Conservation (phyloP, 2,329 filamentous ascomycete genomes). For the Aspergillus vadensis region DNA sequence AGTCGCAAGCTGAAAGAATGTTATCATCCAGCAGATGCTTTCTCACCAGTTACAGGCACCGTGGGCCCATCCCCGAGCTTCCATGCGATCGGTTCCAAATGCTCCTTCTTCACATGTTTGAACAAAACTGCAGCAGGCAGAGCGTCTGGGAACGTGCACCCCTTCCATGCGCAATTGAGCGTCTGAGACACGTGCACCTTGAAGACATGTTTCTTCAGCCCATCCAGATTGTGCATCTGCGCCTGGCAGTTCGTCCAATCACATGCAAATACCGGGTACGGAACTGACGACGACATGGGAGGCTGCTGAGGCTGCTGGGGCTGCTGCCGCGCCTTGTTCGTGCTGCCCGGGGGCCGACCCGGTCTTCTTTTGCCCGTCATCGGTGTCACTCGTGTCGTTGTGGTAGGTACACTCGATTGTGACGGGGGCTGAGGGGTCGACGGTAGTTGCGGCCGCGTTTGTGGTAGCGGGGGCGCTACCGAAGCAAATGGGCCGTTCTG, state of each 20-base stretch:
- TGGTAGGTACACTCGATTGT: constrained; percentile 2
- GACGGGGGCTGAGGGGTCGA: neutral
- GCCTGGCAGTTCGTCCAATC: constrained; percentile 59
- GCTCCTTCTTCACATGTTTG: constrained; percentile 54
- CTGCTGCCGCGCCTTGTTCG: constrained; percentile 19
- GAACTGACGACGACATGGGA: constrained; percentile 14
- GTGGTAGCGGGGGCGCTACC: neutral
- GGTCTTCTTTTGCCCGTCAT: constrained; percentile 21
- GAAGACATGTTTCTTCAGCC: constrained; percentile 59
- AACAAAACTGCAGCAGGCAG: constrained; percentile 46
- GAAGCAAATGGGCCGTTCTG: neutral
- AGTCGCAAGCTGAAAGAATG: constrained; percentile 23
- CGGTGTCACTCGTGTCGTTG: neutral
- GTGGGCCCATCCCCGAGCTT: constrained; percentile 62
- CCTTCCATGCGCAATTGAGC: constrained; percentile 32
- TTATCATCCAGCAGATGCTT: constrained; percentile 22
- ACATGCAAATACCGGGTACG: constrained; percentile 56
- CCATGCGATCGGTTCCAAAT: constrained; percentile 59
- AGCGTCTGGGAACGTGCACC: constrained; percentile 21
- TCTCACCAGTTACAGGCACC: constrained; percentile 59
- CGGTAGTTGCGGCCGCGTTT: constrained; percentile 1
- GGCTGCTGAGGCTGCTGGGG: constrained; percentile 16
- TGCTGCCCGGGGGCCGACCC: constrained; percentile 24
- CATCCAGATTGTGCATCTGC: constrained; percentile 63
- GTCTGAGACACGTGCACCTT: constrained; percentile 54